Evolutionary conservation across 306 rosid species (phyloP), one percentile per base, ranked within the genome.

Genomic region (Cotoneaster glaucophyllus): DNA sequence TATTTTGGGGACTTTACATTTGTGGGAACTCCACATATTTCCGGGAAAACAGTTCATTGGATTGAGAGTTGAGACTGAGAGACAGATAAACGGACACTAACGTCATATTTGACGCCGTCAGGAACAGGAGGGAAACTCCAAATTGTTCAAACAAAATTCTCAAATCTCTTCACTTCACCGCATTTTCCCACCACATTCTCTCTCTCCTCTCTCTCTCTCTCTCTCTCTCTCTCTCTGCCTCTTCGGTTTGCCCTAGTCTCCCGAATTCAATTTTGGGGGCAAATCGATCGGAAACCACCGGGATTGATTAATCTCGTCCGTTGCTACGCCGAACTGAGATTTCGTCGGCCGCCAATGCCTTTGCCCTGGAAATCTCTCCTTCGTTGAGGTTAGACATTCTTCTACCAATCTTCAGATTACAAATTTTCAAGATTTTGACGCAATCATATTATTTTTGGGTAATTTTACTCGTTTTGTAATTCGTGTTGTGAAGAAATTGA

Each of bases 41-140:
- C n/a, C n/a, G n/a, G n/a, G n/a, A n/a, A n/a, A n/a, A n/a, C n/a
- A n/a, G n/a, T n/a, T n/a, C n/a, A n/a, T n/a, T n/a, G n/a, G n/a
- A n/a, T n/a, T n/a, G n/a, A n/a, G n/a, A n/a, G n/a, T n/a, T n/a
- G n/a, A n/a, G n/a, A n/a, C n/a, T n/a, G n/a, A n/a, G n/a, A n/a
- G n/a, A n/a, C n/a, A n/a, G n/a, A n/a, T n/a, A n/a, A n/a, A n/a
- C n/a, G n/a, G n/a, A n/a, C n/a, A n/a, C n/a, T n/a, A 31, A 69
- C 80, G 70, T 39, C 29, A 41, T 61, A 32, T 1, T 39, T 71
- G 50, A 83, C 87, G 87, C 56, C 85, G 93, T 79, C 62, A 79
- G 11, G 34, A 28, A 44, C 74, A 71, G 82, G 93, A 78, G 90
- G 90, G 93, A 88, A 88, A 82, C 21, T 66, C 68, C 72, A 78